Percentiles rank a stretch among this genome's conserved stretches.
These are phyloP conservation scores for Platanus orientalis DNA, from an alignment of 164 flowering plant species.

Conservation along the genomic window DNA sequence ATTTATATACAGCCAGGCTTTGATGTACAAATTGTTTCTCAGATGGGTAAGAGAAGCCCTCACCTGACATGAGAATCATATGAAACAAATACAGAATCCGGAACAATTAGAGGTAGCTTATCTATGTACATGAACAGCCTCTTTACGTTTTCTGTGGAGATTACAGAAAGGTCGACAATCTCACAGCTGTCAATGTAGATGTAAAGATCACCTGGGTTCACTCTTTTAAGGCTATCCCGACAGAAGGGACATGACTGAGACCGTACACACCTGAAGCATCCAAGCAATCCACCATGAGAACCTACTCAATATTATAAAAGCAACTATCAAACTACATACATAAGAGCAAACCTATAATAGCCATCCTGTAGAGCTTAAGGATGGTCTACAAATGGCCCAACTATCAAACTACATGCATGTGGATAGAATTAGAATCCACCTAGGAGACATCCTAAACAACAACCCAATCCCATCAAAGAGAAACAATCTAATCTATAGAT, in stretches of 20 bases:
- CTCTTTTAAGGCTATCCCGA: no score
- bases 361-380: no score
- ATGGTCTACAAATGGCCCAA: no score
- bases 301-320: not conserved
- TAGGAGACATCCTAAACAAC: no score
- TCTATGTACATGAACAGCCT: conserved; percentile 68
- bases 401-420: no score
- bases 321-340: no score
- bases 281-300: not conserved
- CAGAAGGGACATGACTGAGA: conserved; percentile 93
- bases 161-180: conserved; percentile 38
- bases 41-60: conserved; percentile 4
- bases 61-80: conserved; percentile 46
- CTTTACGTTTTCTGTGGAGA: conserved; percentile 59
- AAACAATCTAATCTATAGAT: no score
- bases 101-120: conserved; percentile 65
- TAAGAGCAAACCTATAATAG: no score
- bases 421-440: no score
- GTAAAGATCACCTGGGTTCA: conserved; percentile 87
- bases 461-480: no score
- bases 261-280: conserved; percentile 54
- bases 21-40: conserved; percentile 2
- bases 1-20: conserved; percentile 10
- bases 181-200: conserved; percentile 54
- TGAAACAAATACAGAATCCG: conserved; percentile 42